phyloP scores from a whole-genome alignment of 805 yeast genomes.

The Candida saitoana region DNA sequence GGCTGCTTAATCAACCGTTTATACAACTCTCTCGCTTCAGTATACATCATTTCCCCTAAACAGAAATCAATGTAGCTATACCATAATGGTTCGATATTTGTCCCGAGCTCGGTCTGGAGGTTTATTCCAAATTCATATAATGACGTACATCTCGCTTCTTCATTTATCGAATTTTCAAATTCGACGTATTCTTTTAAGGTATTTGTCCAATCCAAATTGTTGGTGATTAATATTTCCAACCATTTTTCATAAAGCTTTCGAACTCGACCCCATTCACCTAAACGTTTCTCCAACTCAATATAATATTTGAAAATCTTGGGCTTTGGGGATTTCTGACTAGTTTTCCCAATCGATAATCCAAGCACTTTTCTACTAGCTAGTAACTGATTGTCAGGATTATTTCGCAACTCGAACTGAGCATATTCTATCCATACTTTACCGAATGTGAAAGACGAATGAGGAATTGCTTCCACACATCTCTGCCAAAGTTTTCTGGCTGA shows the following conservation, averaged over 20 bases:
- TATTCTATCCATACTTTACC: slow-evolving; percentile 69
- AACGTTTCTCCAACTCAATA: slow-evolving; percentile 57
- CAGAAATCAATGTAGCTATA: slow-evolving; percentile 50
- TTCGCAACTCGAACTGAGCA: slow-evolving; percentile 72
- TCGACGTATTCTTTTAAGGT: slow-evolving; percentile 65
- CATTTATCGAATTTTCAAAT: slow-evolving; percentile 66
- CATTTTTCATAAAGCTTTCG: slow-evolving; percentile 67
- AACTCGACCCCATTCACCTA: slow-evolving; percentile 80
- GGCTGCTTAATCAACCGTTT: slow-evolving; percentile 33
- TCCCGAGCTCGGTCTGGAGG: slow-evolving; percentile 21
- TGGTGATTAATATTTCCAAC: slow-evolving; percentile 36
- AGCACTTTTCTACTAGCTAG: slow-evolving; percentile 58
- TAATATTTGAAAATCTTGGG: slow-evolving; percentile 57
- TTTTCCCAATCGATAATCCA: slow-evolving; percentile 67
- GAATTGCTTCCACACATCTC: slow-evolving; percentile 45
- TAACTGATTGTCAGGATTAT: slow-evolving; percentile 31
- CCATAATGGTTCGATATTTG: slow-evolving; percentile 21
- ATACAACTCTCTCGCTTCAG: slow-evolving; percentile 50
- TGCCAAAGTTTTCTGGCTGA: slow-evolving; percentile 51
- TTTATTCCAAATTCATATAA: slow-evolving; percentile 52
- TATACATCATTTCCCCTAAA: slow-evolving; percentile 56
- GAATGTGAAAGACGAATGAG: slow-evolving; percentile 61
- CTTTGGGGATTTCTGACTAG: slow-evolving; percentile 44
- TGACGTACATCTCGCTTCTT: slow-evolving; percentile 61
- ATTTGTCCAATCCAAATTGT: slow-evolving; percentile 10